Evolutionary conservation across 805 yeast genomes (phyloP), one percentile per base, ranked within the genome.

Genomic region (Schwanniomyces sp.): DNA sequence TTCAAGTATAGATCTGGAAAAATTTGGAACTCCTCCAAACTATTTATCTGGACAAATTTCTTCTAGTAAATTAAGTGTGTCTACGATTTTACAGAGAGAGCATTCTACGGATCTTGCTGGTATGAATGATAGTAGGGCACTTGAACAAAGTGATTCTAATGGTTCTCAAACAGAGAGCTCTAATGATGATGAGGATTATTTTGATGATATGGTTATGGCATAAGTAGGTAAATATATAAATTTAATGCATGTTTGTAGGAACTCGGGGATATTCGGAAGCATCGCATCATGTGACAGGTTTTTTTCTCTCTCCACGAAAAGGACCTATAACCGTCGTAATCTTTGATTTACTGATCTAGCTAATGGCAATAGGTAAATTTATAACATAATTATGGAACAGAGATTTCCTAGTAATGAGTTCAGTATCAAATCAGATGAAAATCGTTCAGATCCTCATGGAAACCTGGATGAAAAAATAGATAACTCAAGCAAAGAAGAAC

Each of bases 1-100:
- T 40, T 48, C 53, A 30, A 59, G 62, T 32, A 53, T 58, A 14
- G 63, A 59, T 46, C 47, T 47, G 16, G 44, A 44, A 7, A 47
- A 41, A 16, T 46, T 48, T 28, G 42, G 32, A 9, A 51, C 52
- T 8, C 47, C 52, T 24, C 14, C 12, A 10, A 26, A 21, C 9
- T 16, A 9, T 14, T 25, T 39, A n/a, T 18, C 30, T 14, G 21
- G 25, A 2, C 27, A 26, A n/a, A 25, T 6, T 24, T 26, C 41
- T 26, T 14, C 29, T 25, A n/a, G 27, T 25, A 36, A 21, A 25
- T 41, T 9, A n/a, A 43, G 32, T 34, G 45, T 34, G 24, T 43
- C 45, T 14, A 43, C 45, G 16, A 43, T 43, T 14, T 25, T 28
- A 18, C 36, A 32, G 24, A 37, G 41, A 18, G 21, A 17, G 7